Base-by-base conservation (phyloP, 768 basidiomycete species). In the Postia placenta region DNA sequence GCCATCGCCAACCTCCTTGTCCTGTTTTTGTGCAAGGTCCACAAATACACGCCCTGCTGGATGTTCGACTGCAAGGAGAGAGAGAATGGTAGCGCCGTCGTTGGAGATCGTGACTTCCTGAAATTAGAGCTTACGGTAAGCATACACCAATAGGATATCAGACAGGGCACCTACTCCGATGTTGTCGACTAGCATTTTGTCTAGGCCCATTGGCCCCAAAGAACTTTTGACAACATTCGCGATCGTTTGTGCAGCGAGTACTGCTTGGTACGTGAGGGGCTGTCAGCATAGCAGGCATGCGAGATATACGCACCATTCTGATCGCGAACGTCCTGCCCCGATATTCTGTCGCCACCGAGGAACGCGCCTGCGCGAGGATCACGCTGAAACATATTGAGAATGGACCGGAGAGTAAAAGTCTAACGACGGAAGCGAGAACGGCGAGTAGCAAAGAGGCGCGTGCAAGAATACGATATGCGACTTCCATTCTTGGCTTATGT, bases 71-170 rank as follows among this genome's bases (percentile, higher is more conserved):
- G 92, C 83, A 35, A 98, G 75, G 17, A 98, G 76, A 20, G 90
- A 85, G 33, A 99, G 81, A 59, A 99, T 99, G n/a, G 96, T 98
- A 14, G 96, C 96, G 42, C 96, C 96, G 71, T 98, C 96, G 69
- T 99, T 99, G 41, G 96, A 97, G 65, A 99, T 98, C 25, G 96
- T 98, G 24, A 98, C 94, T 78, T 99, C 96, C 92, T 95, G 67
- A 4, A 30, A 28, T 23, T 14, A 20, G 14, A 15, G 42, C n/a
- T 5, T 42, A 35, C n/a, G 33, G 33, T n/a, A n/a, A n/a, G n/a
- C 33, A 9, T 35, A 35, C 33, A 35, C 11, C 33, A 35, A n/a
- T n/a, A 35, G 33, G n/a, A n/a, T n/a, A n/a, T n/a, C n/a, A n/a
- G n/a, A n/a, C n/a, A 35, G 9, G 33, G 35, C 26, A 17, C 86